These are phyloP conservation scores for Tulasnella calospora DNA, from an alignment of 768 basidiomycete genomes.

Conservation along the genomic window DNA sequence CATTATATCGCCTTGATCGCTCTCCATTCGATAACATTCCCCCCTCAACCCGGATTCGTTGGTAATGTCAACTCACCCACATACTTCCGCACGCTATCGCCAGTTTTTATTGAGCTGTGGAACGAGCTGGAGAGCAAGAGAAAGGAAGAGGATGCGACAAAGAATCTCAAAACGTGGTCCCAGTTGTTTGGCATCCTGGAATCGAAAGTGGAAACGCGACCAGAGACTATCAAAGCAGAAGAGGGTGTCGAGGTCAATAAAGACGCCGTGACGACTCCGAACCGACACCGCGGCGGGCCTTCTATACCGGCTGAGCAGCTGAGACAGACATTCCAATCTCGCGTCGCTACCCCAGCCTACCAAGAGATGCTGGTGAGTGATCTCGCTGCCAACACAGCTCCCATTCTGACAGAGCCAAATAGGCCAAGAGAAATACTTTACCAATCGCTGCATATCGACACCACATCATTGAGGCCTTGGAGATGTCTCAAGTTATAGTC, in stretches of 20 bases:
- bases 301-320: conserved; percentile 44
- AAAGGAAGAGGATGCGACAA: conserved; percentile 54
- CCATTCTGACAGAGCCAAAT: background rate
- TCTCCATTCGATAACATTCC: conserved; percentile 70
- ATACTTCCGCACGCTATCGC: conserved; percentile 74
- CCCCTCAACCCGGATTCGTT: conserved; percentile 55
- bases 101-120: conserved; percentile 85
- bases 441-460: conserved; percentile 83
- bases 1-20: conserved; percentile 86
- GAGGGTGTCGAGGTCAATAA: background rate
- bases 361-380: conserved; percentile 80
- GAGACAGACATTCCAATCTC: conserved; percentile 52
- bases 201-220: conserved; percentile 45
- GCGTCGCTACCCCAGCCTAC: conserved; percentile 61
- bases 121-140: conserved; percentile 71
- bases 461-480: conserved; percentile 63
- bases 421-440: conserved; percentile 70
- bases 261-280: background rate
- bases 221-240: background rate
- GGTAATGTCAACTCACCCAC: conserved; percentile 49
- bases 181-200: conserved; percentile 61
- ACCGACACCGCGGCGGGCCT: background rate
- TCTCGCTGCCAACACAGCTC: background rate
- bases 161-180: conserved; percentile 67
- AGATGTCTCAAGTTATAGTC: conserved; percentile 76